Conservation (phyloP, 192 early-diverging fungal species). For the Dispira simplex region DNA sequence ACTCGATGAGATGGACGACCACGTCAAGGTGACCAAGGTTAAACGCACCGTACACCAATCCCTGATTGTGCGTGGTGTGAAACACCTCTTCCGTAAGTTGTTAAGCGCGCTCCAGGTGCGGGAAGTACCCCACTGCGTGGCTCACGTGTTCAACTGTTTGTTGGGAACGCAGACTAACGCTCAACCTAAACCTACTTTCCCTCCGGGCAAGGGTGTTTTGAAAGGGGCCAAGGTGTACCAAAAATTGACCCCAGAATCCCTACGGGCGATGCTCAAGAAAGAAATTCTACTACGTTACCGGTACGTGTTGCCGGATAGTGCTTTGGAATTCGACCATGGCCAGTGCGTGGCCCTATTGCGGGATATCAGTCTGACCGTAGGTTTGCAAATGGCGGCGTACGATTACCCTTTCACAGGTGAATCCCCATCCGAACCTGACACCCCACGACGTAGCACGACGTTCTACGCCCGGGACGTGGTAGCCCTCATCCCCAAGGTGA, state of each 20-base stretch:
- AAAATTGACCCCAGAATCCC: slow-evolving; percentile 39
- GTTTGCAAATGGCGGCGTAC: slow-evolving; percentile 68
- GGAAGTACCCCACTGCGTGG: slow-evolving; percentile 42
- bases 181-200: slow-evolving; percentile 25
- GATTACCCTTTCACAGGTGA: slow-evolving; percentile 47
- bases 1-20: slow-evolving; percentile 39
- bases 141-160: slow-evolving; percentile 74
- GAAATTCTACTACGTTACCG: slow-evolving; percentile 64
- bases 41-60: slow-evolving; percentile 60
- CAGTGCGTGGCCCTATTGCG: slow-evolving; percentile 28
- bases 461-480: slow-evolving; percentile 19
- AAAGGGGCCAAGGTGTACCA: slow-evolving; percentile 25
- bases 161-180: slow-evolving; percentile 43
- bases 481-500: slow-evolving; percentile 22
- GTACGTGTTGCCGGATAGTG: slow-evolving; percentile 37
- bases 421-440: slow-evolving; percentile 14
- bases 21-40: slow-evolving; percentile 8
- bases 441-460: slow-evolving; percentile 15
- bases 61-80: slow-evolving; percentile 75
- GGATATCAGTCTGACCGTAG: slow-evolving; percentile 67
- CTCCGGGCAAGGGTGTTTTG: slow-evolving; percentile 20
- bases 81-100: slow-evolving; percentile 63
- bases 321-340: slow-evolving; percentile 16
- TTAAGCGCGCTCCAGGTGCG: slow-evolving; percentile 39
- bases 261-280: slow-evolving; percentile 38